Base-by-base conservation (phyloP, 331 rosid genomes). In the Saraca asoca region DNA sequence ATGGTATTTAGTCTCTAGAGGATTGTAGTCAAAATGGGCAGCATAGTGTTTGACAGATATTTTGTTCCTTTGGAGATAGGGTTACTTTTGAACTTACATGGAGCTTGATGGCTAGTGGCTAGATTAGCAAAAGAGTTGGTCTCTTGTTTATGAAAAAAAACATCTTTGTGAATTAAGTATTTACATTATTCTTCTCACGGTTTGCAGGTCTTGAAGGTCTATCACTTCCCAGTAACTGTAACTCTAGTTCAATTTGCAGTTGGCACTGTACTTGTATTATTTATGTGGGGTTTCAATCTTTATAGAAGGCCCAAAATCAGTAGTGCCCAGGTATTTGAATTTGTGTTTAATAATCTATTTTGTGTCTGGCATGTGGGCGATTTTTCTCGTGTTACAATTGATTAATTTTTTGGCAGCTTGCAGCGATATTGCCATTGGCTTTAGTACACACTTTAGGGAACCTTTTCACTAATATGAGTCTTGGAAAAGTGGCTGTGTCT, bases 391-490 rank as follows among this genome's bases (percentile, higher is more conserved):
- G 5, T 63, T 33, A 79, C 24, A 51, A 54, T 61, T 69, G 54
- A 6, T 39, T 35, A 1, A 42, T 56, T 12, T 76, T 7, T 64
- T 51, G 64, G 71, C 82, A 94, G 99, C 91, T 94, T 61, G 86
- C 79, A 48, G 91, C 91, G 0, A 85, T 90, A 76, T 70, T 86
- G 46, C 99, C 97, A 12, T 50, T 94, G 84, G 97, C 99, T 44
- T 0, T 82, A 46, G 93, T 90, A 16, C 99, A 94, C 72, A 80
- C 92, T 1, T 76, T 90, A 73, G 99, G 99, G 24, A 94, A 90
- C 61, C 87, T 90, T 73, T 94, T 94, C 64, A 90, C 97, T 11
- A 94, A 94, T 51, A 79, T 88, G 96, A 94, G 99, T 82, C 99
- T 90, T 49, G 99, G 99, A 63, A 90, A 57, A 72, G 99, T 94